These are phyloP conservation scores for Exophiala lecanii-corni DNA, from an alignment of 2,329 filamentous ascomycete species.

Conservation along the genomic window DNA sequence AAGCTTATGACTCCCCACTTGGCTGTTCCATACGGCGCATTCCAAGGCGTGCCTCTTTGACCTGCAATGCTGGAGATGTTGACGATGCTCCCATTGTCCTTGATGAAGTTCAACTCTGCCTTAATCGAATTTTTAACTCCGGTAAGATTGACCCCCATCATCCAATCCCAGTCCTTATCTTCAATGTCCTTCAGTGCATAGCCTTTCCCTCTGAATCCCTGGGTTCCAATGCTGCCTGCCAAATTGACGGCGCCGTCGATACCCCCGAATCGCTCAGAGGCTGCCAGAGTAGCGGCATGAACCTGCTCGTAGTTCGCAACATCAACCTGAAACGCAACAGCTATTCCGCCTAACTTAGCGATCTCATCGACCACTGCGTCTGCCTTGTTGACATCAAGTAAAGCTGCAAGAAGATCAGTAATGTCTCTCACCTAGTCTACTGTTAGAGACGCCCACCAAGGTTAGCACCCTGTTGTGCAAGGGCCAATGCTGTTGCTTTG, in stretches of 20 bases:
- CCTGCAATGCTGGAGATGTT: slow-evolving; percentile 7
- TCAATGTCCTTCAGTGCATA: no score
- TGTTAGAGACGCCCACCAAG: not conserved
- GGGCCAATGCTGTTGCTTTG: not conserved
- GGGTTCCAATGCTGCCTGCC: not conserved
- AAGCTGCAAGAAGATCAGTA: not conserved
- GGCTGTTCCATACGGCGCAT: slow-evolving; percentile 38
- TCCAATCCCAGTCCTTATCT: not conserved
- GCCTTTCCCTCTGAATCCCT: no score
- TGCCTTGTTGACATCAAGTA: not conserved
- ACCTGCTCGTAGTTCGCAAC: no score
- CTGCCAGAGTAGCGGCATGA: no score
- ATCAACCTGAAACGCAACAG: no score
- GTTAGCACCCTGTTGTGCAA: not conserved
- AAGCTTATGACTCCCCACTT: slow-evolving; percentile 43
- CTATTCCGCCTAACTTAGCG: no score
- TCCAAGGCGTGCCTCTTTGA: not conserved
- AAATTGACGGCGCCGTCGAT: slow-evolving; percentile 4
- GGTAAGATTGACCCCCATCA: not conserved
- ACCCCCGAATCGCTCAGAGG: not conserved
- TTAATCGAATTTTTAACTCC: slow-evolving; percentile 7
- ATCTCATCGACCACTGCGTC: not conserved
- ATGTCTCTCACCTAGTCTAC: not conserved
- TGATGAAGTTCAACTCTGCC: not conserved
- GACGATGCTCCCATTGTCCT: slow-evolving; percentile 5